A percentile compares a stretch with the other conserved stretches of the same genome.
Conservation (phyloP, 129 eudicot species). For the Flaveria robusta region DNA sequence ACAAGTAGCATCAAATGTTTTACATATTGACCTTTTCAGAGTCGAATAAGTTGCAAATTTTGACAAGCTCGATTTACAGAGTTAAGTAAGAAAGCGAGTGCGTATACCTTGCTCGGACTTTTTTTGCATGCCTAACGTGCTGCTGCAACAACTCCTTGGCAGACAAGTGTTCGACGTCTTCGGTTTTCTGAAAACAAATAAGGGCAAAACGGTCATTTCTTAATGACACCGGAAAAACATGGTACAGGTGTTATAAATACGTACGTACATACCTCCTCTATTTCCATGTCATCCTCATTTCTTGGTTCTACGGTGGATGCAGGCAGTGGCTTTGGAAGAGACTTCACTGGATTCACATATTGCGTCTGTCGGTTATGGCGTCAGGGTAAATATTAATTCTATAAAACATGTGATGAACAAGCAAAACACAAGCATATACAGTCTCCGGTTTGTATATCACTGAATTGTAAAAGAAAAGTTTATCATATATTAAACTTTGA, state of each 20-base stretch:
- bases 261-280: conserved; percentile 59
- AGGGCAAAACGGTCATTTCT: conserved; percentile 20
- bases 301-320: conserved; percentile 39
- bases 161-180: conserved; percentile 52
- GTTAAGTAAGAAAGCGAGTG: conserved; percentile 12
- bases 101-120: conserved; percentile 70
- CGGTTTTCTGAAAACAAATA: conserved; percentile 48
- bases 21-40: background rate
- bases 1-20: background rate
- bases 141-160: conserved; percentile 62
- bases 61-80: background rate
- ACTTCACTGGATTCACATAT: conserved; percentile 44
- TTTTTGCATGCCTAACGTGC: conserved; percentile 86
- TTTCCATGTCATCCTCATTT: conserved; percentile 48
- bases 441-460: background rate
- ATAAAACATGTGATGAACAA: conserved; percentile 7
- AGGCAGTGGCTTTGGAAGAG: conserved; percentile 80
- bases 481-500: too few species aligned
- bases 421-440: background rate
- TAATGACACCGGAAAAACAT: conserved; percentile 10
- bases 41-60: background rate
- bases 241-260: background rate
- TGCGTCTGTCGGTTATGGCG: conserved; percentile 46
- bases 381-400: background rate
- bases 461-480: background rate